Conservation (phyloP, 2,329 filamentous ascomycete genomes). For the Trichoderma afroharzianum region DNA sequence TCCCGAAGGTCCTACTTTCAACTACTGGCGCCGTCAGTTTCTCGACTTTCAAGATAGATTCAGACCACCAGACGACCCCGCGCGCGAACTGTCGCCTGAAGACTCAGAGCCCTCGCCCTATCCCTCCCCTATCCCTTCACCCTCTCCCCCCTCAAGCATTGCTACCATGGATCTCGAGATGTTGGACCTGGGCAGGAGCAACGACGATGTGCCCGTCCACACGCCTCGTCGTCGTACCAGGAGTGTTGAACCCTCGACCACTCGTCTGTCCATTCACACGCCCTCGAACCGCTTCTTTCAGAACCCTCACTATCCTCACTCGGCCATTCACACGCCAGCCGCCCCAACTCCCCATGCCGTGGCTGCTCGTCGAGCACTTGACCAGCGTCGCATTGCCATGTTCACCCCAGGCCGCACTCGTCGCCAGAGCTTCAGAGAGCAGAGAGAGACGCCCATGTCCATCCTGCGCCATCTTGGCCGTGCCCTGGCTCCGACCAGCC, state of each 20-base stretch:
- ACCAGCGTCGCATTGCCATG: conserved; percentile 55
- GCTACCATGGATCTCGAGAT: conserved; percentile 4
- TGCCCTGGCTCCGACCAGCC: conserved; percentile 48
- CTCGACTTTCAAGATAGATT: neutral
- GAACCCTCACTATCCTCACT: conserved; percentile 34
- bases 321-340: conserved; percentile 42
- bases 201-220: neutral
- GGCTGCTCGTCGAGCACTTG: conserved; percentile 56
- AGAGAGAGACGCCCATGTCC: conserved; percentile 54
- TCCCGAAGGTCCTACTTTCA: neutral
- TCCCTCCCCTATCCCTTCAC: neutral
- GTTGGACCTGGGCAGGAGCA: neutral
- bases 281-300: conserved; percentile 39
- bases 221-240: conserved; percentile 30
- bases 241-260: conserved; percentile 38
- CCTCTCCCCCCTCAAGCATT: neutral
- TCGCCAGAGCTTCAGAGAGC: conserved; percentile 54
- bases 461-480: conserved; percentile 52
- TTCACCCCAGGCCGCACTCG: conserved; percentile 58
- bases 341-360: conserved; percentile 58
- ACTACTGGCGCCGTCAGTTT: neutral
- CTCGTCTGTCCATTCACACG: conserved; percentile 39
- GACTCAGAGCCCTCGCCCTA: neutral
- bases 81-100: neutral
- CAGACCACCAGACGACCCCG: neutral